phyloP scores from a whole-genome alignment of 345 rosid species.

The Durio zibethinus region DNA sequence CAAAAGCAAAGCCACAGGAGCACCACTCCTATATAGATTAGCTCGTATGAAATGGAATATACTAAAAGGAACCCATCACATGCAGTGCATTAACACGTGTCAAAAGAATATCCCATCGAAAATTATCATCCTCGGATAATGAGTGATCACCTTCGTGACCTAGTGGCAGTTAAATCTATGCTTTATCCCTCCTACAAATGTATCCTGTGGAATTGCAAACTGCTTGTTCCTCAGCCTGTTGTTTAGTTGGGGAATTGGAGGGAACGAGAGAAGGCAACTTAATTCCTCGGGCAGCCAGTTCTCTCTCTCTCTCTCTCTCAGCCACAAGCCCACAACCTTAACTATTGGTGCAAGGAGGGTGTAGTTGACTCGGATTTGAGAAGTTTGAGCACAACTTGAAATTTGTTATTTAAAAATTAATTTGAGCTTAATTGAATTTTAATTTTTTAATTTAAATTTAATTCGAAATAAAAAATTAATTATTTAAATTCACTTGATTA shows the following conservation, averaged over 20 bases:
- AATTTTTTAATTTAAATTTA: no score
- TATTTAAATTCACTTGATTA: no score
- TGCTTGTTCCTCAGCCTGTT: conserved; percentile 14
- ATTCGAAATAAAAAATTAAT: no score
- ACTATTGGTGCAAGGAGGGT: no score
- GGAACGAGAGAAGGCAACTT: neutral
- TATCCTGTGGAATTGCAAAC: conserved; percentile 29
- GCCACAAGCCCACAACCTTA: conserved; percentile 14
- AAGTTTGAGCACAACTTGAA: no score
- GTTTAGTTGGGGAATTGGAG: neutral
- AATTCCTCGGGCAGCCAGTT: neutral
- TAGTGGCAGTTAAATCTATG: conserved; percentile 34
- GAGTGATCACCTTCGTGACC: conserved; percentile 53
- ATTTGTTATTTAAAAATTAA: no score
- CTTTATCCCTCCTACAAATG: conserved; percentile 16
- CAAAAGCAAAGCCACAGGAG: conserved; percentile 30
- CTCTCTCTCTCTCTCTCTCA: conserved; percentile 2
- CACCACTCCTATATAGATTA: conserved; percentile 36
- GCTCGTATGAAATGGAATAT: conserved; percentile 49
- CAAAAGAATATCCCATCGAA: conserved; percentile 40
- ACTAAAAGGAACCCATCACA: conserved; percentile 31
- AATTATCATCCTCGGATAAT: conserved; percentile 68
- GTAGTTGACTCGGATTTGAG: no score
- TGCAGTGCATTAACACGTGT: conserved; percentile 41
- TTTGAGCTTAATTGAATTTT: no score